Percentiles rank a stretch among this genome's conserved stretches.
Conservation (phyloP, 305 asterid genomes). For the Fraxinus sp. region DNA sequence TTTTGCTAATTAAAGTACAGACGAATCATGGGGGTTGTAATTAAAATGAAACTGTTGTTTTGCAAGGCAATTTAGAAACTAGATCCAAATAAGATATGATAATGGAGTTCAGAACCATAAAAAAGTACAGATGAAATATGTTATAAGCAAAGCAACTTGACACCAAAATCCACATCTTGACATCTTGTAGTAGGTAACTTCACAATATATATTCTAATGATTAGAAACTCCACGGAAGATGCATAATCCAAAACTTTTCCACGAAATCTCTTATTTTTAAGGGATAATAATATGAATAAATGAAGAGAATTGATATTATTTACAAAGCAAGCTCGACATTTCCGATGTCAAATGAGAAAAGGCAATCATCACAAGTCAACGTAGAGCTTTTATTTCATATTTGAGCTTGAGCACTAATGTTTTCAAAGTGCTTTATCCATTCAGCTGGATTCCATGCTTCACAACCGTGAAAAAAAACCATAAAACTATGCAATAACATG, state of each 20-base stretch:
- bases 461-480: not conserved
- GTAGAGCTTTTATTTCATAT: not conserved
- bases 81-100: not conserved
- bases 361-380: not conserved
- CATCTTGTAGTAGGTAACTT: not conserved
- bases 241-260: not conserved
- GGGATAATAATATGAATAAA: not conserved
- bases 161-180: constrained; percentile 17
- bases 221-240: not conserved
- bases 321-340: not conserved
- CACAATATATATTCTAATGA: not conserved
- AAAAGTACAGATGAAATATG: not conserved
- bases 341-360: not conserved
- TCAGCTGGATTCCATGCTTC: not conserved
- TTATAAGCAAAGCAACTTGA: not conserved
- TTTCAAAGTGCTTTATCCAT: not conserved
- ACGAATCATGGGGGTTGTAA: not conserved
- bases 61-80: not conserved
- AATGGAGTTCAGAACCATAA: constrained; percentile 3
- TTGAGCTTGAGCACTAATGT: not conserved
- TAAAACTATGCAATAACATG: not conserved
- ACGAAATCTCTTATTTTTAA: not conserved
- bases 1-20: not conserved
- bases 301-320: not conserved
- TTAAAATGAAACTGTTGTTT: not conserved